Base-by-base conservation (phyloP, 2,329 filamentous ascomycete species). In the Scedosporium apiospermum region DNA sequence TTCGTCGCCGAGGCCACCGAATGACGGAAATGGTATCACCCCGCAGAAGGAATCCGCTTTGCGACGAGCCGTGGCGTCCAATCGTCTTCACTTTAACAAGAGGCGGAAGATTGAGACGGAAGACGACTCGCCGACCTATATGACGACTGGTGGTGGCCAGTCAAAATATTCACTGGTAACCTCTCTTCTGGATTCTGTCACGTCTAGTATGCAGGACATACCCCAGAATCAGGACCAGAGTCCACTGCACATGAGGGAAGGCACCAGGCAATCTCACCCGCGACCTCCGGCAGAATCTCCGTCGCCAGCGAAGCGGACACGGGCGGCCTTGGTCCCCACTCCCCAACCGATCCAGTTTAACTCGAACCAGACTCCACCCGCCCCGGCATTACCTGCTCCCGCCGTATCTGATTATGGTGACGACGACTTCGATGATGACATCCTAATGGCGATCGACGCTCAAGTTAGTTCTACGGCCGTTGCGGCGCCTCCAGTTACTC, bases 31-130 rank as follows among this genome's bases (percentile, higher is more conserved):
- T 65, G 65, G 3, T 70, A 77, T 38, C 2, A 62, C 60, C 6
- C 60, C 60, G 10, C 49, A 55, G 30, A 62, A 53, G 41, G 60
- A 57, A 21, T 58, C 60, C 10, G 51, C 38, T 4, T 72, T 91
- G 51, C 81, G 87, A 67, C 82, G 88, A 66, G 82, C 88, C 2
- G 81, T 87, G 64, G 91, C 88, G 71, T 89, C 60, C 12, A 58
- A 86, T 69, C 88, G 87, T 18, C 78, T 82, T 26, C 83, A 89
- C 67, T 90, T 88, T 82, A 87, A 88, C 1, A 93, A 93, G 72
- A 80, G 87, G 66, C 81, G 87, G 67, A 88, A 81, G 67, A 69
- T 85, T 6, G 82, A 86, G 59, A 78, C 78, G 41, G 72, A 76
- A 14, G 80, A 76, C 60, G 44, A 61, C 30, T n/a, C 27, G 9